A percentile compares a stretch with the other conserved stretches of the same genome.
Evolutionary conservation across 768 basidiomycete genomes (phyloP).

Genomic region (Tylopilus vinaceipallidus): DNA sequence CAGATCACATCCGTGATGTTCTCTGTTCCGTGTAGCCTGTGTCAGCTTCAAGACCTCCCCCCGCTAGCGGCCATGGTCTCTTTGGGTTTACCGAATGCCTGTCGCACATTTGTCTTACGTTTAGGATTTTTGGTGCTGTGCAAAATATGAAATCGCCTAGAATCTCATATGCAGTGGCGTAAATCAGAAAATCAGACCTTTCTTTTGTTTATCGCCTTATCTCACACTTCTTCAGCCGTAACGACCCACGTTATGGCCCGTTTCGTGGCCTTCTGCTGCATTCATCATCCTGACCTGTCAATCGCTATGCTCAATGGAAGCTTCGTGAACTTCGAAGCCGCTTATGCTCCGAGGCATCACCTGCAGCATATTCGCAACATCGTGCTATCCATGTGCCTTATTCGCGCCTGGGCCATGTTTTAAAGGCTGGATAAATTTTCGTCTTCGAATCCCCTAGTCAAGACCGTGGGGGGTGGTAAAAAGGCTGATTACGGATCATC

Average conservation of each 20-base stretch:
- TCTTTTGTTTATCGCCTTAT: not conserved
- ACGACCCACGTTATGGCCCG: not conserved
- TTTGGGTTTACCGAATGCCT: no score
- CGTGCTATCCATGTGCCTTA: not conserved
- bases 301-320: conserved; percentile 7
- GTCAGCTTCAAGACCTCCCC: no score
- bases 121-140: not conserved
- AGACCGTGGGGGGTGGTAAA: no score
- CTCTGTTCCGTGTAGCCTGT: not conserved
- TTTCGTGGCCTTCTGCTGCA: not conserved
- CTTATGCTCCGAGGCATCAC: conserved; percentile 3
- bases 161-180: not conserved
- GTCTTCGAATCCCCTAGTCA: no score
- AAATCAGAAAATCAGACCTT: not conserved
- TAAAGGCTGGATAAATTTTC: not conserved
- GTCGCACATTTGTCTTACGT: not conserved
- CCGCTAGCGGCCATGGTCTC: no score
- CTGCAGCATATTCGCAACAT: not conserved
- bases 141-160: conserved; percentile 1
- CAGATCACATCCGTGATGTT: conserved; percentile 6
- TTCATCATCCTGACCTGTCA: conserved; percentile 4
- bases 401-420: not conserved
- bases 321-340: conserved; percentile 1
- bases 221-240: not conserved
- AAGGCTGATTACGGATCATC: no score